Percentiles rank a stretch among this genome's conserved stretches.
These are phyloP conservation scores for Juncus effusus DNA, from an alignment of 176 grass and related monocot genomes.

Conservation along the genomic window DNA sequence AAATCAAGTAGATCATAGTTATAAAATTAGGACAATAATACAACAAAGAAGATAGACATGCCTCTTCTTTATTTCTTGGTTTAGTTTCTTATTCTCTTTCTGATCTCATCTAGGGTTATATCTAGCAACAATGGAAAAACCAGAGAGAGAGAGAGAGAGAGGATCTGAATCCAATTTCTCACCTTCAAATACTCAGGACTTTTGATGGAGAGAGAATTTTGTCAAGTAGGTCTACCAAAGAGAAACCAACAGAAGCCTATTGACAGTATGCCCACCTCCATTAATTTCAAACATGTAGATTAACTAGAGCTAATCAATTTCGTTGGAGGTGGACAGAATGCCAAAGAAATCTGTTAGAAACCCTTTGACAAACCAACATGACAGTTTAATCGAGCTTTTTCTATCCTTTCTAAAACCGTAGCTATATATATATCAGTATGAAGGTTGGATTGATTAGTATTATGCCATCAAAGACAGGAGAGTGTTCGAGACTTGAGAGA, in stretches of 20 bases:
- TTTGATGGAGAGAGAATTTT: slow-evolving; percentile 13
- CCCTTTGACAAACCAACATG: slow-evolving; percentile 41
- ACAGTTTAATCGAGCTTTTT: slow-evolving; percentile 3
- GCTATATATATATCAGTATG: background rate
- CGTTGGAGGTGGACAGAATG: slow-evolving; percentile 45
- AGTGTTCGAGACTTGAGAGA: slow-evolving; percentile 1
- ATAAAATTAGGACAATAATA: too few relatives aligned
- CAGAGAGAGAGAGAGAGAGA: background rate
- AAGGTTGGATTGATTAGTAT: background rate
- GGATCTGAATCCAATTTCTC: background rate
- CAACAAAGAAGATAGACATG: too few relatives aligned
- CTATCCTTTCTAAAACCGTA: background rate
- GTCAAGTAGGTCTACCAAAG: slow-evolving; percentile 30
- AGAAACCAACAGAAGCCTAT: slow-evolving; percentile 32
- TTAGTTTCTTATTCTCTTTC: background rate
- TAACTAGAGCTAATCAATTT: slow-evolving; percentile 1
- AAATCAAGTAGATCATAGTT: too few relatives aligned
- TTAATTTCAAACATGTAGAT: background rate
- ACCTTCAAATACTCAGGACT: background rate
- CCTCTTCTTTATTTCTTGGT: background rate
- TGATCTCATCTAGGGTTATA: too few relatives aligned
- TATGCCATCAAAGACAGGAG: too few relatives aligned
- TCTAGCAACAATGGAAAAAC: background rate
- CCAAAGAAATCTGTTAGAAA: slow-evolving; percentile 43
- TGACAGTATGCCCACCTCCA: slow-evolving; percentile 36